These are phyloP conservation scores for Atkinsonella hypoxylon DNA, from an alignment of 2,329 filamentous ascomycete species.

Conservation along the genomic window DNA sequence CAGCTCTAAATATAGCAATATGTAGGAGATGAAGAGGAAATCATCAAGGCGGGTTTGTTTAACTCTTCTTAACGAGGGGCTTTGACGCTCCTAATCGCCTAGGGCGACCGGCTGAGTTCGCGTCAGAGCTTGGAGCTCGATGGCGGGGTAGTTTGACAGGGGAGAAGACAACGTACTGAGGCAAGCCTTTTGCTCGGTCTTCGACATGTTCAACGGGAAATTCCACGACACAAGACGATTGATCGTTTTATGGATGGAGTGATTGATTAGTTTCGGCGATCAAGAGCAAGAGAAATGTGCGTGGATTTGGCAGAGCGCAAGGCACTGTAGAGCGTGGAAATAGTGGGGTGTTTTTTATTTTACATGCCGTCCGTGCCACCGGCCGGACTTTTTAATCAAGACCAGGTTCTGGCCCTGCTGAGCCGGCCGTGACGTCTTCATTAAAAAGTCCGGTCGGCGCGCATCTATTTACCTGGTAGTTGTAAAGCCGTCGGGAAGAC, in stretches of 20 bases:
- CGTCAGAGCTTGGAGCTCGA: constrained; percentile 3
- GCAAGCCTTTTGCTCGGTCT: constrained; percentile 48
- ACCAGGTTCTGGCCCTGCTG: too few relatives aligned
- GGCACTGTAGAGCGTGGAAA: neutral
- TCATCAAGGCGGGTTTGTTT: constrained; percentile 17
- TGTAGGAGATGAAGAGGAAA: constrained; percentile 36
- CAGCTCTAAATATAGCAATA: constrained; percentile 44
- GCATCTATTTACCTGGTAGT: neutral
- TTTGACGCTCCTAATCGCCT: constrained; percentile 6
- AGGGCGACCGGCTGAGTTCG: constrained; percentile 11
- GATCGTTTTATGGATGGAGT: neutral
- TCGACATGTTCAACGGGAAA: constrained; percentile 30
- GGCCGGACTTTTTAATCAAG: too few relatives aligned
- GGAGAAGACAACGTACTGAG: constrained; percentile 41
- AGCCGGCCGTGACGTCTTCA: too few relatives aligned
- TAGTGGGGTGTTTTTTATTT: constrained; percentile 6
- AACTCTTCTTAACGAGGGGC: neutral
- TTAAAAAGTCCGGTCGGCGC: neutral
- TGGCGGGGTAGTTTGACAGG: constrained; percentile 14
- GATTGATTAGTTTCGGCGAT: constrained; percentile 1
- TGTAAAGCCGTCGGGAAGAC: too few relatives aligned
- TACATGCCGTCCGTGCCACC: neutral
- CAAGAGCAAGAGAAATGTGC: neutral
- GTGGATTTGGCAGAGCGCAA: constrained; percentile 5
- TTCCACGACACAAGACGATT: too few relatives aligned